These are phyloP conservation scores for Apiospora marii DNA, from an alignment of 2,329 filamentous ascomycete genomes.

Conservation along the genomic window DNA sequence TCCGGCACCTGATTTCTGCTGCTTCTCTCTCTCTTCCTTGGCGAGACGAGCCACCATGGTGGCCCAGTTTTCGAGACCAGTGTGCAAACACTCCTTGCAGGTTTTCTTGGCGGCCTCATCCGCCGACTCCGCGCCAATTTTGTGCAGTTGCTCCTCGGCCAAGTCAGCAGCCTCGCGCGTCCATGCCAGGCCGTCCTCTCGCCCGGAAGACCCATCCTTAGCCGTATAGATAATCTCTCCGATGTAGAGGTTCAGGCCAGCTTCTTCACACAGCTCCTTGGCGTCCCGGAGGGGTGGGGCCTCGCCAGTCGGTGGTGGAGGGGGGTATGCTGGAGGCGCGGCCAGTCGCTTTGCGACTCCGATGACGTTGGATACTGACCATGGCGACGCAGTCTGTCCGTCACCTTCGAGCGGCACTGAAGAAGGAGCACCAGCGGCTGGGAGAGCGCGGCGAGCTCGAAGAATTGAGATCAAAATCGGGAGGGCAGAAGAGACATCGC, in stretches of 20 bases:
- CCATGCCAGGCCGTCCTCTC: conserved; percentile 83
- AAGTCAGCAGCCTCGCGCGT: conserved; percentile 86
- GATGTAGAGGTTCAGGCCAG: conserved; percentile 86
- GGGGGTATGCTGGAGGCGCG: conserved; percentile 70
- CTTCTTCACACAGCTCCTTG: conserved; percentile 80
- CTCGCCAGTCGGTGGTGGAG: conserved; percentile 74
- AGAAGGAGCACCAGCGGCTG: conserved; percentile 20
- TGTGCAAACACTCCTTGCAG: conserved; percentile 79
- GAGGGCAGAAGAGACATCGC: conserved; percentile 73
- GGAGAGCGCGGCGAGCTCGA: conserved; percentile 74
- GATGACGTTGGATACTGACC: conserved; percentile 38
- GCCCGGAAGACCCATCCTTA: conserved; percentile 48
- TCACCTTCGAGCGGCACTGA: neutral
- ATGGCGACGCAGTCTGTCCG: conserved; percentile 28
- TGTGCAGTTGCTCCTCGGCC: conserved; percentile 73
- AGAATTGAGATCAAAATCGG: conserved; percentile 88
- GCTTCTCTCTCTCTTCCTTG: conserved; percentile 53
- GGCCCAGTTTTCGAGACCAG: conserved; percentile 83
- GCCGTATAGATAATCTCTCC: conserved; percentile 88
- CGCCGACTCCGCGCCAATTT: conserved; percentile 42
- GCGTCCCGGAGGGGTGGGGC: conserved; percentile 69
- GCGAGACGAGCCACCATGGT: conserved; percentile 77
- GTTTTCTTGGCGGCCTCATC: conserved; percentile 58
- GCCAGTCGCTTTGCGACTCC: conserved; percentile 41
- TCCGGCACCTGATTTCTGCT: conserved; percentile 37